Conservation (phyloP, 345 rosid genomes). For the Limnanthes douglasii region DNA sequence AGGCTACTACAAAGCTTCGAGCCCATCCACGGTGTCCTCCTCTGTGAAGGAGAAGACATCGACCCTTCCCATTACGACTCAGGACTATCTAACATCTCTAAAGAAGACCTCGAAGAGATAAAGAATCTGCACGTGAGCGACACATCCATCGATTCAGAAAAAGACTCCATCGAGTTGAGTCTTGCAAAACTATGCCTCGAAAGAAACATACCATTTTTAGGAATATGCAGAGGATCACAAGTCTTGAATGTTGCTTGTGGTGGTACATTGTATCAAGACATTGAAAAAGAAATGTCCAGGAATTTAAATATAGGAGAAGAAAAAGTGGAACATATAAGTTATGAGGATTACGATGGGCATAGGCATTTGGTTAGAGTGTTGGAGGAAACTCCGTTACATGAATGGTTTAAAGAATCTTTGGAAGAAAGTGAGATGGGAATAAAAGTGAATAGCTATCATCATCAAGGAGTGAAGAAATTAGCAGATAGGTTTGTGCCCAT, state of each 20-base stretch:
- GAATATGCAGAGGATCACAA: conserved; percentile 76
- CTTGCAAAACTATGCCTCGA: conserved; percentile 77
- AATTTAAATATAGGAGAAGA: conserved; percentile 10
- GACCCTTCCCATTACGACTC: conserved; percentile 57
- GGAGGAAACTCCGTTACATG: conserved; percentile 35
- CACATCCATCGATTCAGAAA: conserved; percentile 65
- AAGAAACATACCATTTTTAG: conserved; percentile 68
- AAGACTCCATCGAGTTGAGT: conserved; percentile 67
- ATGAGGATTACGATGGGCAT: conserved; percentile 47
- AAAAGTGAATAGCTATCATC: conserved; percentile 56
- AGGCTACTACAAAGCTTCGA: conserved; percentile 46
- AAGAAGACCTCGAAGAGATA: conserved; percentile 63
- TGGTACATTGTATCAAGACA: conserved; percentile 63
- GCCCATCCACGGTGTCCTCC: conserved; percentile 59
- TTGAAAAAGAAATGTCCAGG: conserved; percentile 42
- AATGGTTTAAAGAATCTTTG: conserved; percentile 48
- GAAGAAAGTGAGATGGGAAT: conserved; percentile 34
- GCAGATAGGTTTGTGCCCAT: conserved; percentile 47
- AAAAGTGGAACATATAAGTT: conserved; percentile 25
- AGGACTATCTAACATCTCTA: conserved; percentile 39
- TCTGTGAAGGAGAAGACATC: conserved; percentile 65
- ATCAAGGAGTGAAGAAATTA: conserved; percentile 47
- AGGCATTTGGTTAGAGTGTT: conserved; percentile 35
- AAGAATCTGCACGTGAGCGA: conserved; percentile 55
- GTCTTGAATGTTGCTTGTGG: conserved; percentile 79